Base-by-base conservation (phyloP, 2,329 filamentous ascomycete species). In the Cladosporium sp. region DNA sequence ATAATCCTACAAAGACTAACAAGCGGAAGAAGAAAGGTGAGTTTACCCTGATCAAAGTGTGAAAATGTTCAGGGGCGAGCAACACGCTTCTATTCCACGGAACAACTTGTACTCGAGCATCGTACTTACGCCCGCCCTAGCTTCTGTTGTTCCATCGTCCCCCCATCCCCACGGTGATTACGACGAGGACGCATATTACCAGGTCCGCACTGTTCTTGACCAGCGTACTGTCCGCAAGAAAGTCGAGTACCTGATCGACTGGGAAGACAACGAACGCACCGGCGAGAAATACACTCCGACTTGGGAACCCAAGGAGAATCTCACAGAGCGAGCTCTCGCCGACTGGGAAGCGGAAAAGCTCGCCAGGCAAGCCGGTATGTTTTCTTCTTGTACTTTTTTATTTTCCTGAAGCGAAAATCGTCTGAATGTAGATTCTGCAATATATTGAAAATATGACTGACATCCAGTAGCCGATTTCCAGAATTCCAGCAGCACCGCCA, bases 241-340 rank as follows among this genome's bases (percentile, higher is more conserved):
- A 28, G 72, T 72, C 12, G 67, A 78, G n/a, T 89, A 87, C 69
- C 72, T 79, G 3, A 81, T 89, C 62, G 82, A 87, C 71, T 89
- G 87, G 87, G 81, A 79, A 57, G 81, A 83, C 66, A 76, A 87
- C 70, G 75, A 79, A n/a, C 67, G 69, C 2, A 85, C 84, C 46
- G 84, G 83, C 21, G 72, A 81, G 67, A 66, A 68, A 1, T 88
- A 82, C 71, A 65, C 75, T 3, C 82, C 81, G 11, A 83, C 77
- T 57, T 89, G 87, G 87, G 85, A 81, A 60, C 78, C 75, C 0
- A 79, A 79, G 49, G 60, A 49, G 7, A 72, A 75, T 71, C 75
- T 75, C 2, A 81, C 75, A 62, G 66, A 72, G n/a, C 56, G 66
- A n/a, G 72, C 78, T 6, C 68, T 80, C 2, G 68, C 69, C 8